A percentile compares a stretch with the other conserved stretches of the same genome.
phyloP scores from a whole-genome alignment of 306 rosid species.

The Pyrus betulifolia region DNA sequence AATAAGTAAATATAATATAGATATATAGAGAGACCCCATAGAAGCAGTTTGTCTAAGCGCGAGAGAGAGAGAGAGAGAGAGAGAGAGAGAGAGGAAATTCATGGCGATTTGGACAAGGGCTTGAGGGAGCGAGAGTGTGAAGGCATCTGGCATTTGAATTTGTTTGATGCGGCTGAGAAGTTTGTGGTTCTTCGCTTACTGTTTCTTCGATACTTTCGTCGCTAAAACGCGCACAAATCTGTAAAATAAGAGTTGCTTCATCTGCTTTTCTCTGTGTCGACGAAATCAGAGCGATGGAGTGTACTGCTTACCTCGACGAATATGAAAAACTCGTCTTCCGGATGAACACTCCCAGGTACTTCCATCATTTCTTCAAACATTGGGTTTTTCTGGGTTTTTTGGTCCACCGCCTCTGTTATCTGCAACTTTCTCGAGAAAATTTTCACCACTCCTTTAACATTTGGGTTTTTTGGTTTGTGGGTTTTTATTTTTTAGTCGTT shows the following conservation, averaged over 20 bases:
- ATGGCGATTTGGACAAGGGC: constrained; percentile 44
- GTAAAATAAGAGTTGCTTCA: not conserved
- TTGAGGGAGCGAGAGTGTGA: constrained; percentile 18
- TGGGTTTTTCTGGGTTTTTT: not conserved
- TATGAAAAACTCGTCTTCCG: constrained; percentile 69
- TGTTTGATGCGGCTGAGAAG: constrained; percentile 6
- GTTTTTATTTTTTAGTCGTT: not conserved
- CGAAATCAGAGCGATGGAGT: constrained; percentile 40
- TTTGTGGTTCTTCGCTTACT: not conserved
- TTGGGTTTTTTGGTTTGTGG: not conserved
- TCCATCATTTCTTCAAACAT: not conserved
- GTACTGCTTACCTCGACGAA: constrained; percentile 69
- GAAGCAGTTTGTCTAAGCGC: no score
- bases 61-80: not conserved
- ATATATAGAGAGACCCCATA: constrained; percentile 3
- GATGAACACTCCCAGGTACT: constrained; percentile 87
- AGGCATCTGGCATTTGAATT: constrained; percentile 10
- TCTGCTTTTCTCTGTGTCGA: no score
- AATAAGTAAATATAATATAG: no score
- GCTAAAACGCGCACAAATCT: not conserved
- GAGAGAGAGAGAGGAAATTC: constrained; percentile 16
- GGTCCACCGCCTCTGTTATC: no score
- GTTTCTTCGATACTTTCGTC: constrained; percentile 6
- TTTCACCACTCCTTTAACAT: no score
- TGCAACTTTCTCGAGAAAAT: no score